phyloP scores from a whole-genome alignment of 2,329 filamentous ascomycete genomes.

The Trichoderma harzianum region DNA sequence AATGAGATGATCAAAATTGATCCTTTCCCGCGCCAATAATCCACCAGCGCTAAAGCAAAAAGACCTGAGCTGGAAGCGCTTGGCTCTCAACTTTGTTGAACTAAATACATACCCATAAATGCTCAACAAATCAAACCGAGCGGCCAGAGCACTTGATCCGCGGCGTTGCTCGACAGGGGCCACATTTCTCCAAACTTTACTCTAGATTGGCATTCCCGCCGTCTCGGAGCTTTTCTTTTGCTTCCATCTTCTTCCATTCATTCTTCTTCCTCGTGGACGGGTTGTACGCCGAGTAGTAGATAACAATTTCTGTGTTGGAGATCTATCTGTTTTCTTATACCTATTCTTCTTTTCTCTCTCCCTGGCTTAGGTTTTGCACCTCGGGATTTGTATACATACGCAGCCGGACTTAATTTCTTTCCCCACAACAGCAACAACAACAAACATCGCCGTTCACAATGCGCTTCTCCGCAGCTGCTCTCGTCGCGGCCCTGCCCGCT shows the following conservation, averaged over 20 bases:
- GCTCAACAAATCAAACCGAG: slow-evolving; percentile 17
- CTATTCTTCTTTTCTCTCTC: not conserved
- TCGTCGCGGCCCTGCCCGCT: slow-evolving; percentile 54
- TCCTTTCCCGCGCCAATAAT: not conserved
- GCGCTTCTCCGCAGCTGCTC: slow-evolving; percentile 53
- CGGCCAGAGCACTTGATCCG: not conserved
- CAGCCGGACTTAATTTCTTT: not conserved
- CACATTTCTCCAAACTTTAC: slow-evolving; percentile 11
- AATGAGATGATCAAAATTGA: not conserved
- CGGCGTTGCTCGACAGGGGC: not conserved
- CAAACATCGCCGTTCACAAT: slow-evolving; percentile 38
- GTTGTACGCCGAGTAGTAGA: not conserved
- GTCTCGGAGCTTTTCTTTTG: not conserved
- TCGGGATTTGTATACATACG: not conserved
- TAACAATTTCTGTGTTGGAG: not conserved
- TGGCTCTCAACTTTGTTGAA: slow-evolving; percentile 3
- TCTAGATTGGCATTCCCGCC: not conserved
- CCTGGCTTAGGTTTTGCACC: not conserved
- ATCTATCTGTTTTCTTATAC: not conserved
- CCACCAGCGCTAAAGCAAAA: slow-evolving; percentile 1
- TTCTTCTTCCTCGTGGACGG: not conserved
- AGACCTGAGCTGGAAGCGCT: not conserved
- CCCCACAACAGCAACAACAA: slow-evolving; percentile 18
- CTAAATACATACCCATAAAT: not conserved
- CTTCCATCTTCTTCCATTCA: not conserved